Evolutionary conservation across 1,284 basidiomycete species (phyloP).

Genomic region (Pholiota adiposa): DNA sequence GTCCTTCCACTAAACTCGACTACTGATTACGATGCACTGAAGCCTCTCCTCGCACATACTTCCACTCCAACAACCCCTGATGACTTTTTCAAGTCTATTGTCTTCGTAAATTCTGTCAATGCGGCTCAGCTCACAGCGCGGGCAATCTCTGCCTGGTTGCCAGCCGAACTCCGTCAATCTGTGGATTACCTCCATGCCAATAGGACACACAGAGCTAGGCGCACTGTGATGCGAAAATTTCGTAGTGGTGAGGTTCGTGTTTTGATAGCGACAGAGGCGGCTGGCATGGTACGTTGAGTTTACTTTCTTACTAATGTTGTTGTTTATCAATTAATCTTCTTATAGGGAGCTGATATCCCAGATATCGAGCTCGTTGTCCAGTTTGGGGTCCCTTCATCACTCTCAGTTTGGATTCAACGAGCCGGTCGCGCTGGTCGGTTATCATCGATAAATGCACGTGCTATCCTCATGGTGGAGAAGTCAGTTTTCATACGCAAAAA

Average conservation of each 20-base stretch:
- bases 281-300: conserved; percentile 5
- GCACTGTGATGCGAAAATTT: conserved; percentile 14
- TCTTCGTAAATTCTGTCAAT: conserved; percentile 30
- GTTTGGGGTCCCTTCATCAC: conserved; percentile 27
- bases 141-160: conserved; percentile 8
- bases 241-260: conserved; percentile 24
- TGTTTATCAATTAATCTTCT: background rate
- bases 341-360: conserved; percentile 32
- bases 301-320: background rate
- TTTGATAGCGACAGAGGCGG: conserved; percentile 32
- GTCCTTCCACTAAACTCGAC: conserved; percentile 18
- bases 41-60: conserved; percentile 11
- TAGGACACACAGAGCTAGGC: background rate
- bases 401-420: conserved; percentile 32
- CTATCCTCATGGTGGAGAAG: conserved; percentile 30
- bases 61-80: background rate
- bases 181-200: conserved; percentile 15
- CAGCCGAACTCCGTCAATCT: conserved; percentile 4
- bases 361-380: conserved; percentile 32
- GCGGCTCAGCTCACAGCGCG: conserved; percentile 7
- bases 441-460: conserved; percentile 21
- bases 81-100: conserved; percentile 27
- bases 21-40: conserved; percentile 25
- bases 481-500: too few species aligned
- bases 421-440: conserved; percentile 31